These are phyloP conservation scores for Suhomyces wounanorum DNA, from an alignment of 1,139 yeast species.

Conservation along the genomic window DNA sequence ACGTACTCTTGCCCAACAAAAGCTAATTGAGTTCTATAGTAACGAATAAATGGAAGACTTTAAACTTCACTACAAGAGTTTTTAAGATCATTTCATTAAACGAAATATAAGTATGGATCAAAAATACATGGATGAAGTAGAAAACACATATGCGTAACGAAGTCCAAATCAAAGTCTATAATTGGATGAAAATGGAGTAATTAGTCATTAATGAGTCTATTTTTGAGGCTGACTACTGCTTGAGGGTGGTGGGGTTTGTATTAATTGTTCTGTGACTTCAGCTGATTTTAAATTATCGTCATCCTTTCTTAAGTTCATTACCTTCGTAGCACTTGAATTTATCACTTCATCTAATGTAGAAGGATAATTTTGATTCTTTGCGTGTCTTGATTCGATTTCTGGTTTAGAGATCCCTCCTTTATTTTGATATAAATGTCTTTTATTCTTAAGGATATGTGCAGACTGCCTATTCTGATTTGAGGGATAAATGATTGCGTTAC, in stretches of 20 bases:
- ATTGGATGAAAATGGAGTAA: conserved; percentile 1
- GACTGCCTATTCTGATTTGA: conserved; percentile 9
- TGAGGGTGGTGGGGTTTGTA: conserved; percentile 28
- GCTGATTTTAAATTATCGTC: conserved; percentile 12
- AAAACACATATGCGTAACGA: conserved; percentile 6
- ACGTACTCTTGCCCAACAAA: conserved; percentile 36
- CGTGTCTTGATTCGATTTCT: conserved; percentile 8
- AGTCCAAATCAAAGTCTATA: conserved; percentile 6
- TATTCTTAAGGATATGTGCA: conserved; percentile 26
- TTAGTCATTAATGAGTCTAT: conserved; percentile 10
- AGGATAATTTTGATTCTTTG: conserved; percentile 9
- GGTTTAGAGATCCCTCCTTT: conserved; percentile 17
- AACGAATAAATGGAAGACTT: not conserved
- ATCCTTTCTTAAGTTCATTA: conserved; percentile 17
- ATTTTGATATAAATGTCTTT: conserved; percentile 23
- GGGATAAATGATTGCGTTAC: conserved; percentile 18
- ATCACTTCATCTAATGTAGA: conserved; percentile 20
- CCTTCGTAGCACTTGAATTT: conserved; percentile 20
- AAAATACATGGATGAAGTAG: conserved; percentile 9
- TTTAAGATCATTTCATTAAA: conserved; percentile 5
- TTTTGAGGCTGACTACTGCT: conserved; percentile 15
- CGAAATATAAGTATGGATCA: conserved; percentile 7
- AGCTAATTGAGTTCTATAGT: conserved; percentile 36
- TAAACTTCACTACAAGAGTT: not conserved
- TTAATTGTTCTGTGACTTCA: conserved; percentile 16